Evolutionary conservation across 805 yeast species (phyloP), one percentile per base, ranked within the genome.

Genomic region (Wickerhamomyces rabaulensis): DNA sequence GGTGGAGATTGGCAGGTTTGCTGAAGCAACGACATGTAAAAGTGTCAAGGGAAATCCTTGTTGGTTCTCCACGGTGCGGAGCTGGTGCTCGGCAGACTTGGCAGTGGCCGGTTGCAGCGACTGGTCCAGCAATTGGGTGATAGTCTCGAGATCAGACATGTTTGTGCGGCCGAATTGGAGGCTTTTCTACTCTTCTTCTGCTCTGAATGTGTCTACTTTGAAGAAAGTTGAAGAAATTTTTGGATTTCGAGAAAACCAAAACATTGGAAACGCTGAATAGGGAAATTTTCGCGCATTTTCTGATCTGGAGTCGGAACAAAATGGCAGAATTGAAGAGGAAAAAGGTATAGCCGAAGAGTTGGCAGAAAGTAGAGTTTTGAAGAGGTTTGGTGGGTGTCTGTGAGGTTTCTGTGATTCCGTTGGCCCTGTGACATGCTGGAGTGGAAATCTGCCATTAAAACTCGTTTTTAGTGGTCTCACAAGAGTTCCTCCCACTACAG

Each of bases 11-110:
- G 76, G 73, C 38, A 82, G 59, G 38, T 73, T 72, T 26, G 71
- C 60, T 15, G 85, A 74, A 5, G 95, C 89, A 29, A 90, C 87
- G 16, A 91, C 78, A 58, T 86, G 90, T 46, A 94, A 67, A 35
- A 94, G 67, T 26, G 82, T 77, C 41, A 88, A 69, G 9, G 95
- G 75, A 64, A 94, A 94, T 4, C 95, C 96, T 31, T 79, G 79
- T 43, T 73, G 73, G 1, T 64, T 50, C 60, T 94, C 98, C 42
- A 83, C 65, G 10, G 75, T 60, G 45, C 79, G 76, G 56, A 94
- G 71, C 45, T 76, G 71, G 16, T 70, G 70, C 60, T 89, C 97
- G 1, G 92, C 82, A 44, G 69, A 69, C 52, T 80, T 84, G 8
- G 94, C 81, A 19, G 78, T 71, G 5, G 74, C 71, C 2, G 91